phyloP scores from a whole-genome alignment of 1,284 basidiomycete genomes.

The Ustilago cynodontis region DNA sequence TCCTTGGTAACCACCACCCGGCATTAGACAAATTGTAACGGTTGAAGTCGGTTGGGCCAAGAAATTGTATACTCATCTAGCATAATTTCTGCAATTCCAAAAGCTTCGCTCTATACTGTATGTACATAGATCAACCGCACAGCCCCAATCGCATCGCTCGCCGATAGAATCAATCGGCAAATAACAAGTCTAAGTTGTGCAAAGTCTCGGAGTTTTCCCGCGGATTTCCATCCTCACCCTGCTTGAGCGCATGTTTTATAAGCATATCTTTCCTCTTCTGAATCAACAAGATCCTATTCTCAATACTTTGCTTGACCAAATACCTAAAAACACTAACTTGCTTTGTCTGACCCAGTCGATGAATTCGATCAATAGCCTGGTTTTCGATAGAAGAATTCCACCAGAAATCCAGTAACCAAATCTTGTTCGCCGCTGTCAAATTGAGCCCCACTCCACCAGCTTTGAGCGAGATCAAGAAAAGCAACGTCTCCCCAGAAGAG shows the following conservation, averaged over 20 bases:
- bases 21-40: too few relatives aligned
- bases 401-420: slow-evolving; percentile 68
- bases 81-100: too few relatives aligned
- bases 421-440: slow-evolving; percentile 64
- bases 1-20: slow-evolving; percentile 22
- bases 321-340: slow-evolving; percentile 92
- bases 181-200: slow-evolving; percentile 58
- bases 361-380: slow-evolving; percentile 78
- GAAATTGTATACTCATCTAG: too few relatives aligned
- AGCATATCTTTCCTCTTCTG: slow-evolving; percentile 94
- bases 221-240: neutral
- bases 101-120: neutral
- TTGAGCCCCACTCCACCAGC: slow-evolving; percentile 88
- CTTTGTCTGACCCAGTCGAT: slow-evolving; percentile 86
- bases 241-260: slow-evolving; percentile 74
- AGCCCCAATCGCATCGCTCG: too few relatives aligned
- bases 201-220: slow-evolving; percentile 51
- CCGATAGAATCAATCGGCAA: too few relatives aligned
- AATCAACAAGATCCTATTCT: slow-evolving; percentile 76
- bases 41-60: too few relatives aligned
- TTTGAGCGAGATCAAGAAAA: slow-evolving; percentile 89
- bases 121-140: too few relatives aligned
- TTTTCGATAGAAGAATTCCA: slow-evolving; percentile 75
- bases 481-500: slow-evolving; percentile 73
- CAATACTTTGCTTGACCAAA: slow-evolving; percentile 92